Conservation (phyloP, 345 rosid species). For the Firmiana major region DNA sequence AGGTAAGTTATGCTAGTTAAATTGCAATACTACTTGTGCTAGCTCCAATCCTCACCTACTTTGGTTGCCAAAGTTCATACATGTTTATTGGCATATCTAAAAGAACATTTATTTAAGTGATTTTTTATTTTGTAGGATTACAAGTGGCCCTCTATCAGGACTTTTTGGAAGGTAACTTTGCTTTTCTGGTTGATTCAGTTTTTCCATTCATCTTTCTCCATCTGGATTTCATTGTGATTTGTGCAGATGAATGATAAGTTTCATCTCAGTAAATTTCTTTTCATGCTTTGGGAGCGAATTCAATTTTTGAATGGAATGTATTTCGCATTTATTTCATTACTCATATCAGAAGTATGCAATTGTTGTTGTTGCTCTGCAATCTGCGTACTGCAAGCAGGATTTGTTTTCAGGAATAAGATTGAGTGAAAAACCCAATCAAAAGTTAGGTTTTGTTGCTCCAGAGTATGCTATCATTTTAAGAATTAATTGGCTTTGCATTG, state of each 20-base stretch:
- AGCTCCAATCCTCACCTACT: not conserved
- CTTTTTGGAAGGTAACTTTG: constrained; percentile 25
- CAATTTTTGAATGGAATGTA: not conserved
- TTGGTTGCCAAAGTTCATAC: not conserved
- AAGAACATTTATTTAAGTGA: constrained; percentile 7
- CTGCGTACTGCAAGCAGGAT: not conserved
- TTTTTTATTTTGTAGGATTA: constrained; percentile 39
- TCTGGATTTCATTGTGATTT: not conserved
- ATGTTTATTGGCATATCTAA: constrained; percentile 1
- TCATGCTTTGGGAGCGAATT: not conserved
- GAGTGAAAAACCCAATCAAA: not conserved
- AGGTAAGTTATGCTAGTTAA: constrained; percentile 22
- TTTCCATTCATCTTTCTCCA: not conserved
- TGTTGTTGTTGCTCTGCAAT: not conserved
- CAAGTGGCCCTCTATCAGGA: not conserved
- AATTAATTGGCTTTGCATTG: not conserved
- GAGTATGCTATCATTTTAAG: not conserved
- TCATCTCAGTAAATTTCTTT: not conserved
- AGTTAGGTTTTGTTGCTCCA: not conserved
- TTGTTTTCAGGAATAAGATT: not conserved
- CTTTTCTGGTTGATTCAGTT: constrained; percentile 11
- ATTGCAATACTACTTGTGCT: not conserved
- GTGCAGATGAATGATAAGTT: not conserved
- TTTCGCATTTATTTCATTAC: not conserved
- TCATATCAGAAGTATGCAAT: not conserved